Conservation (phyloP, 768 basidiomycete genomes). For the Hericium coralloides region DNA sequence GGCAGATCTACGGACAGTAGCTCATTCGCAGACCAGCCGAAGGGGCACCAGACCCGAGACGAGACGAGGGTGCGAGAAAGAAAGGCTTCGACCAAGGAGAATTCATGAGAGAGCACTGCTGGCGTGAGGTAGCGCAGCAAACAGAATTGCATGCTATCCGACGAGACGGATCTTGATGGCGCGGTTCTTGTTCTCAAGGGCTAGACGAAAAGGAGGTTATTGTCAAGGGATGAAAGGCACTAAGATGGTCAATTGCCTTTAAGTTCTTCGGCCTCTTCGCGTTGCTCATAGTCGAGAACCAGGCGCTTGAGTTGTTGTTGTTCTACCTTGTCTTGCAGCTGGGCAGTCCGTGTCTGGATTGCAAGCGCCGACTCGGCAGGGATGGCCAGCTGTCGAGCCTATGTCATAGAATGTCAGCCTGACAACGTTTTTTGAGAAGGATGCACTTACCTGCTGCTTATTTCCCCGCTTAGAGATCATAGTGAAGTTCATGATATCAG, state of each 20-base stretch:
- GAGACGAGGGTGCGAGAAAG: not conserved
- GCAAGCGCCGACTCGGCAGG: conserved; percentile 85
- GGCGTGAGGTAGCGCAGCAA: not conserved
- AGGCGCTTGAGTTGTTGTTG: conserved; percentile 96
- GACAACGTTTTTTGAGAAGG: not conserved
- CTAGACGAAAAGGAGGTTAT: conserved; percentile 23
- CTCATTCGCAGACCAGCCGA: not conserved
- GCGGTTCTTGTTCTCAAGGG: conserved; percentile 62
- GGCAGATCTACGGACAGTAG: not conserved
- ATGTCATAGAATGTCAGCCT: not conserved
- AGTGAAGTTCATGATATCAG: conserved; percentile 79
- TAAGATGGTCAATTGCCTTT: conserved; percentile 39
- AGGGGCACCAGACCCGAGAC: not conserved
- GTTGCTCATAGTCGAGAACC: conserved; percentile 85
- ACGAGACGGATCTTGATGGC: conserved; percentile 71
- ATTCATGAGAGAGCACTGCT: not conserved
- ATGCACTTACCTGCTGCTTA: conserved; percentile 68
- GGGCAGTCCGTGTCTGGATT: conserved; percentile 83
- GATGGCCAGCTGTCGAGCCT: conserved; percentile 85
- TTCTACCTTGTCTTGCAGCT: conserved; percentile 90
- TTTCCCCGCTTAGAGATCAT: conserved; percentile 89
- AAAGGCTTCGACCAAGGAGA: not conserved
- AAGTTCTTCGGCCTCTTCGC: conserved; percentile 77
- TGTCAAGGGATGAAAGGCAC: too few relatives aligned
- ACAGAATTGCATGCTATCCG: conserved; percentile 35